A percentile compares a stretch with the other conserved stretches of the same genome.
phyloP scores from a whole-genome alignment of 768 basidiomycete species.

The Antrodiella citrinella region DNA sequence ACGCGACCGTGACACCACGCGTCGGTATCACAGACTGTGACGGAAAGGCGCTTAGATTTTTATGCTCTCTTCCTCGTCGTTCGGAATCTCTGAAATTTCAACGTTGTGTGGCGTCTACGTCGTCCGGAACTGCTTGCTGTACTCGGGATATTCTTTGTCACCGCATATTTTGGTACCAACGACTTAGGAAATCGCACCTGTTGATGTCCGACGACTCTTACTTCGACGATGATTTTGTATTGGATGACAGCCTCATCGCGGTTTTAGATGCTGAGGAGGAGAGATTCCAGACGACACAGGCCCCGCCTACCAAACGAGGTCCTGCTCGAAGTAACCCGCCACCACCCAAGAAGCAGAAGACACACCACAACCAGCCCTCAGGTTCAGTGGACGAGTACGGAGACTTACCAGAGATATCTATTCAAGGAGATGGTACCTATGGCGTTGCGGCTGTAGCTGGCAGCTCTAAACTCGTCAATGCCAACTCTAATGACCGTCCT shows the following conservation, averaged over 20 bases:
- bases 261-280: background rate
- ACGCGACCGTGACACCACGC: background rate
- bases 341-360: background rate
- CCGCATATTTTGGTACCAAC: too few relatives aligned
- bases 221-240: background rate
- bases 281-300: background rate
- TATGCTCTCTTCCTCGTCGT: too few relatives aligned
- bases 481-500: background rate
- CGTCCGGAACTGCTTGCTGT: too few relatives aligned
- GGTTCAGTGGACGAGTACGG: background rate
- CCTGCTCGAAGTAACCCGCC: background rate
- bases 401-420: conserved; percentile 45
- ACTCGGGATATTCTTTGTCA: too few relatives aligned
- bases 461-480: background rate
- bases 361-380: background rate
- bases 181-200: too few relatives aligned
- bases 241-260: background rate
- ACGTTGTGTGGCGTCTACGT: too few relatives aligned
- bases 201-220: background rate
- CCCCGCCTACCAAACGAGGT: background rate
- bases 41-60: too few relatives aligned
- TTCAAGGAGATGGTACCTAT: conserved; percentile 54
- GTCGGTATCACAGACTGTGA: background rate
- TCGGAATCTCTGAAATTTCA: too few relatives aligned
- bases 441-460: conserved; percentile 19